A percentile compares a stretch with the other conserved stretches of the same genome.
Evolutionary conservation across 345 rosid genomes (phyloP).

Genomic region (Bruguiera gymnorhiza): DNA sequence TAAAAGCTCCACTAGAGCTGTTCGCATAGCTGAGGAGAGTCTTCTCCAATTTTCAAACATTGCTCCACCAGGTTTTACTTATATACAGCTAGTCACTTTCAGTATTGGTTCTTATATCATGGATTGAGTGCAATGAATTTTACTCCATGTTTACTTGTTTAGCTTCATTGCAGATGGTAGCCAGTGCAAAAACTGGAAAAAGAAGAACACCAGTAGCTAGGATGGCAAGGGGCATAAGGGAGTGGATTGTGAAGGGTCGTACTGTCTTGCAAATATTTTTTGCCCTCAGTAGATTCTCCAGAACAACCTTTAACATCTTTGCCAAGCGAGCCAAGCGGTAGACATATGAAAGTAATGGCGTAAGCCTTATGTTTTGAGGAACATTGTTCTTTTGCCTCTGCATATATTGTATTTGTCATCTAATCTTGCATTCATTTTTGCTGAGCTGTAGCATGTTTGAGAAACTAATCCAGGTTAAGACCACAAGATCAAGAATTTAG

Average conservation of each 20-base stretch:
- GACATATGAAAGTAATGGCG: constrained; percentile 6
- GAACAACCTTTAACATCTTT: constrained; percentile 40
- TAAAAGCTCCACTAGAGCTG: constrained; percentile 68
- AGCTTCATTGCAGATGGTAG: constrained; percentile 67
- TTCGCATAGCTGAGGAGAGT: constrained; percentile 82
- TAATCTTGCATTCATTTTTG: constrained; percentile 2
- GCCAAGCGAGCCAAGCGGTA: constrained; percentile 44
- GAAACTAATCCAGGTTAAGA: not conserved
- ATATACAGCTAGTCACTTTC: not conserved
- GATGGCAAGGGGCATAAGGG: constrained; percentile 49
- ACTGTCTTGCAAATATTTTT: constrained; percentile 48
- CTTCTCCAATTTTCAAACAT: constrained; percentile 52
- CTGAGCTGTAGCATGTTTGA: constrained; percentile 1
- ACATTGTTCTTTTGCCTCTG: constrained; percentile 5
- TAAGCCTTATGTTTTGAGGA: constrained; percentile 27
- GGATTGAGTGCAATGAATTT: constrained; percentile 27
- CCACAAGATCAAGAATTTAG: too few relatives aligned
- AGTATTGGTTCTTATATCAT: not conserved
- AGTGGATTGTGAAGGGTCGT: constrained; percentile 71
- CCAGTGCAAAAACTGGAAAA: constrained; percentile 31
- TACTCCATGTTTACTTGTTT: constrained; percentile 57
- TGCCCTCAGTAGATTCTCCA: constrained; percentile 45
- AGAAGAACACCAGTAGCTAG: constrained; percentile 53
- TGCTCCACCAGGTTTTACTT: constrained; percentile 46
- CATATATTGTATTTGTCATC: constrained; percentile 4